These are phyloP conservation scores for Pseudevernia furfuracea DNA, from an alignment of 495 filamentous ascomycete genomes.

Conservation along the genomic window DNA sequence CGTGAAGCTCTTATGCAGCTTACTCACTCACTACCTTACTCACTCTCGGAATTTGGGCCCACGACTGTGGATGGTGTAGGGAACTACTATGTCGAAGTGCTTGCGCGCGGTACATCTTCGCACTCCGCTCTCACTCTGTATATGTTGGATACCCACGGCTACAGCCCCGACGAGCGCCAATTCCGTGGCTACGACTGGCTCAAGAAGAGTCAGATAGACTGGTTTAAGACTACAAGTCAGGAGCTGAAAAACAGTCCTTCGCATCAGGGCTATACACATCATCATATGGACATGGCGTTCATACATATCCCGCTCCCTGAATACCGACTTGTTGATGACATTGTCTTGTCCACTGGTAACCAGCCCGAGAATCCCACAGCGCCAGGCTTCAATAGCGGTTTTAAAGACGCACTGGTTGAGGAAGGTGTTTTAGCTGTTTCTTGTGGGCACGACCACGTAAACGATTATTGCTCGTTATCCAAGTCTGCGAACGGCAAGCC, in stretches of 20 bases:
- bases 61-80: constrained; percentile 80
- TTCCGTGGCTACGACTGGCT: constrained; percentile 93
- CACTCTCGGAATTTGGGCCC: constrained; percentile 73
- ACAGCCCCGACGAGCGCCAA: constrained; percentile 81
- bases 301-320: constrained; percentile 96
- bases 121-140: constrained; percentile 84
- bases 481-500: constrained; percentile 45
- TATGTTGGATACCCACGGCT: constrained; percentile 85
- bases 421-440: constrained; percentile 79
- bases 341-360: constrained; percentile 49
- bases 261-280: constrained; percentile 75
- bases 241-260: constrained; percentile 54
- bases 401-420: constrained; percentile 77
- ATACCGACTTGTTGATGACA: constrained; percentile 49
- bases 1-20: constrained; percentile 74
- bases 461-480: constrained; percentile 86
- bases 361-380: constrained; percentile 77
- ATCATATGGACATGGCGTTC: constrained; percentile 94
- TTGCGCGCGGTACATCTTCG: constrained; percentile 64
- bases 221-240: constrained; percentile 75
- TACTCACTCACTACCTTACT: constrained; percentile 80
- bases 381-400: constrained; percentile 78
- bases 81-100: constrained; percentile 89
- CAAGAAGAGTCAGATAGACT: constrained; percentile 85
- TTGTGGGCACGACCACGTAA: constrained; percentile 93